phyloP scores from a whole-genome alignment of 495 filamentous ascomycete species.

The Astrothelium macrocarpum region DNA sequence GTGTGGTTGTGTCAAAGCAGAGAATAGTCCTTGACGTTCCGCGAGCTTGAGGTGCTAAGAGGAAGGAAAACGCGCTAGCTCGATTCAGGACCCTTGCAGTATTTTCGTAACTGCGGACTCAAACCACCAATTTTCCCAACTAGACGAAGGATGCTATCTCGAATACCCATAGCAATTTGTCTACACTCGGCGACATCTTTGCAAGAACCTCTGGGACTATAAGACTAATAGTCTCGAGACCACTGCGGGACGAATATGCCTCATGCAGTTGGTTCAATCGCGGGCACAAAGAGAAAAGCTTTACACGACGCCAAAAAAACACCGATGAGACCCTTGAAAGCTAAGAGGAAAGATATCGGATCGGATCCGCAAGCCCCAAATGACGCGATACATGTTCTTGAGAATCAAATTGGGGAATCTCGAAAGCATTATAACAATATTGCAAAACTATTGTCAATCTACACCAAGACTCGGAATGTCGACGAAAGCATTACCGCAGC shows the following conservation, averaged over 20 bases:
- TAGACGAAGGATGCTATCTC: too few species aligned
- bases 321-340: constrained; percentile 29
- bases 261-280: constrained; percentile 37
- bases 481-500: constrained; percentile 45
- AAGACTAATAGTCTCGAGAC: too few species aligned
- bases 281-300: constrained; percentile 38
- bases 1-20: constrained; percentile 41
- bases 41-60: constrained; percentile 20
- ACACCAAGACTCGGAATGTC: constrained; percentile 38
- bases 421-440: constrained; percentile 92
- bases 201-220: too few species aligned
- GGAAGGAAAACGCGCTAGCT: constrained; percentile 31
- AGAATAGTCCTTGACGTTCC: constrained; percentile 27
- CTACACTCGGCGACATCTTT: too few species aligned
- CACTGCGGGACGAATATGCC: neutral
- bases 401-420: constrained; percentile 70
- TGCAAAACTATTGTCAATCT: constrained; percentile 54
- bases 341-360: constrained; percentile 39
- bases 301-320: constrained; percentile 21
- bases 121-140: neutral
- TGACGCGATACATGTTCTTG: constrained; percentile 51
- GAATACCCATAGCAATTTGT: too few species aligned
- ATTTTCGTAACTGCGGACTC: neutral
- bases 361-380: neutral
- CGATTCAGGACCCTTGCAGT: constrained; percentile 31